phyloP scores from a whole-genome alignment of 2,329 filamentous ascomycete genomes.

The Sarocladiaceae sp. region DNA sequence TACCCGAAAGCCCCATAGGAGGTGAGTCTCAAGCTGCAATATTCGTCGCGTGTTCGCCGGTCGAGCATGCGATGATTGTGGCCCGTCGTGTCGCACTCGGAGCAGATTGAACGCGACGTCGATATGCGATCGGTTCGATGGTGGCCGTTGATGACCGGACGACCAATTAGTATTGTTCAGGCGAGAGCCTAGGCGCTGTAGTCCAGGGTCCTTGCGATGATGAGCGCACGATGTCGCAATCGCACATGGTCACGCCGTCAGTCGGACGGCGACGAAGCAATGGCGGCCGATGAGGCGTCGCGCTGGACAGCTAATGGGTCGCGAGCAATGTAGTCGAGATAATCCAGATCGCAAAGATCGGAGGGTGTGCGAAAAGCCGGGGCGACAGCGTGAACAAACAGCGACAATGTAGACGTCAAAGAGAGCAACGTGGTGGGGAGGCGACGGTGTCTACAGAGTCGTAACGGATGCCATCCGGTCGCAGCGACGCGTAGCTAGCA shows the following conservation, averaged over 20 bases:
- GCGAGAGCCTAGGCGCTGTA: too few species aligned
- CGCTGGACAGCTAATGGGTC: not conserved
- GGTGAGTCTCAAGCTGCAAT: not conserved
- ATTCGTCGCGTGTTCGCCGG: not conserved
- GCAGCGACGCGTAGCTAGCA: conserved; percentile 2
- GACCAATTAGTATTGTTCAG: not conserved
- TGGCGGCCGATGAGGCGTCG: not conserved
- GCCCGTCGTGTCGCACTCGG: not conserved
- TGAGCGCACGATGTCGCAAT: conserved; percentile 15
- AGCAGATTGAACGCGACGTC: conserved; percentile 5
- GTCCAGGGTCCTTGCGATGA: conserved; percentile 2
- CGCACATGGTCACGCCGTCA: conserved; percentile 20
- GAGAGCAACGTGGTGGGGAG: conserved; percentile 5
- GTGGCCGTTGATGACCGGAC: not conserved
- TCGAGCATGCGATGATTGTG: not conserved
- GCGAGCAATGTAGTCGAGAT: conserved; percentile 3
- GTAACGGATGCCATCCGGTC: conserved; percentile 7
- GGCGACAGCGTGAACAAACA: not conserved
- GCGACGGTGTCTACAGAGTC: conserved; percentile 7
- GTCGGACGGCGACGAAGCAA: not conserved
- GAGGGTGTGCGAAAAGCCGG: not conserved
- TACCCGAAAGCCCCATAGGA: not conserved
- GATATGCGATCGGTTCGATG: conserved; percentile 4
- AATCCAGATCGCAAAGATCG: not conserved
- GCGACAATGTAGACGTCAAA: not conserved